Evolutionary conservation across 306 rosid species (phyloP).

Genomic region (Ammopiptanthus mongolicus): DNA sequence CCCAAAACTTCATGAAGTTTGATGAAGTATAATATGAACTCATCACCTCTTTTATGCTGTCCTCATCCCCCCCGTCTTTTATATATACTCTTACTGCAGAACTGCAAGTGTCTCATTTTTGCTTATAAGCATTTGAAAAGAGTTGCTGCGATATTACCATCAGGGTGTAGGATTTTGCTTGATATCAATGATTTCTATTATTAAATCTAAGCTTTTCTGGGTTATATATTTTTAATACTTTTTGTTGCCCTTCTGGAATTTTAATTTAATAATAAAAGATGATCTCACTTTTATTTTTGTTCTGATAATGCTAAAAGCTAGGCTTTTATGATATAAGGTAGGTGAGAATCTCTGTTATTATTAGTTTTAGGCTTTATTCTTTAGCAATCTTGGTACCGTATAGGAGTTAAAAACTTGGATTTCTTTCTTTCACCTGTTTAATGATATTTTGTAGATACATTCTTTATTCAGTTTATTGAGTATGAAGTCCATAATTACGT

Average conservation of each 20-base stretch:
- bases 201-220: slow-evolving; percentile 7
- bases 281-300: neutral
- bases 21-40: slow-evolving; percentile 63
- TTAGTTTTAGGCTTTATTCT: neutral
- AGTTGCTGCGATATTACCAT: neutral
- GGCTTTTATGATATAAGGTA: neutral
- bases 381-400: neutral
- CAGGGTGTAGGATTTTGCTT: slow-evolving; percentile 2
- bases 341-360: neutral
- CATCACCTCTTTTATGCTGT: slow-evolving; percentile 6
- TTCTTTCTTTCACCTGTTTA: neutral
- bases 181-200: slow-evolving; percentile 7
- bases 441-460: neutral
- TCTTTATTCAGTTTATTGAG: slow-evolving; percentile 14
- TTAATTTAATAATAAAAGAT: neutral
- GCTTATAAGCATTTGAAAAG: slow-evolving; percentile 1
- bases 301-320: slow-evolving; percentile 7
- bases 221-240: neutral
- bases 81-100: neutral
- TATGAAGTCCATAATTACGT: neutral
- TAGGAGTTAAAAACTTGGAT: neutral
- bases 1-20: slow-evolving; percentile 99
- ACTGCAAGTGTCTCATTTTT: neutral
- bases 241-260: neutral
- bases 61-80: neutral